These are phyloP conservation scores for Neurospora sp. DNA, from an alignment of 2,329 filamentous ascomycete genomes.

Conservation along the genomic window DNA sequence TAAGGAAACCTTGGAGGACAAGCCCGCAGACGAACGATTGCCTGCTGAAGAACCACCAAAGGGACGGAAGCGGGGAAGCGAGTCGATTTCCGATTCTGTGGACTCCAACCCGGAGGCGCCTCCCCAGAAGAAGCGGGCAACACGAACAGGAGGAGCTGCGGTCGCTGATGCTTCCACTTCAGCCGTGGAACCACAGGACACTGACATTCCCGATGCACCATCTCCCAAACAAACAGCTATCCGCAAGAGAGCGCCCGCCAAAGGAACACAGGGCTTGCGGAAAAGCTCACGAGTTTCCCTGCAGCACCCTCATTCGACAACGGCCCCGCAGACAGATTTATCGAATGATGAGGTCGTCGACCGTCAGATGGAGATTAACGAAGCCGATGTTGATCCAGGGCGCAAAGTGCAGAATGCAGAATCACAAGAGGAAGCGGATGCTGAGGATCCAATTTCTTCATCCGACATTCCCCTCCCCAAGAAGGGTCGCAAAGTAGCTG, in stretches of 20 bases:
- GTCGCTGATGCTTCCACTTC: slow-evolving; percentile 28
- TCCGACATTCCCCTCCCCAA: slow-evolving; percentile 30
- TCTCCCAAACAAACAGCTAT: slow-evolving; percentile 23
- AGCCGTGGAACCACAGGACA: slow-evolving; percentile 27
- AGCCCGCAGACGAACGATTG: slow-evolving; percentile 24
- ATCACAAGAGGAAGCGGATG: not conserved
- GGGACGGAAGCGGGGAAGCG: slow-evolving; percentile 55
- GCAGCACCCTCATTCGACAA: slow-evolving; percentile 33
- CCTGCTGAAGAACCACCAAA: slow-evolving; percentile 30
- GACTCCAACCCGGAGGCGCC: slow-evolving; percentile 35
- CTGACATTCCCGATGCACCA: slow-evolving; percentile 29
- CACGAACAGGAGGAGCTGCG: slow-evolving; percentile 38
- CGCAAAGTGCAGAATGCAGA: slow-evolving; percentile 35
- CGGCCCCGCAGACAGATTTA: slow-evolving; percentile 27
- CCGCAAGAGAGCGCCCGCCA: slow-evolving; percentile 35
- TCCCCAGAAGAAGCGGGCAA: slow-evolving; percentile 49
- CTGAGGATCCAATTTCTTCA: not conserved
- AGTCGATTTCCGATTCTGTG: slow-evolving; percentile 42
- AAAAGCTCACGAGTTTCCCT: slow-evolving; percentile 38
- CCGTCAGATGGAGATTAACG: slow-evolving; percentile 37
- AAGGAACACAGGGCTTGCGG: slow-evolving; percentile 30
- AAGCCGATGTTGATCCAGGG: slow-evolving; percentile 41
- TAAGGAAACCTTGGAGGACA: slow-evolving; percentile 35
- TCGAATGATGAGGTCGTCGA: slow-evolving; percentile 58
- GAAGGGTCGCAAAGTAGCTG: slow-evolving; percentile 43